Percentiles rank a stretch among this genome's conserved stretches.
These are phyloP conservation scores for Cyphellophora europaea DNA, from an alignment of 2,329 filamentous ascomycete genomes.

Conservation along the genomic window DNA sequence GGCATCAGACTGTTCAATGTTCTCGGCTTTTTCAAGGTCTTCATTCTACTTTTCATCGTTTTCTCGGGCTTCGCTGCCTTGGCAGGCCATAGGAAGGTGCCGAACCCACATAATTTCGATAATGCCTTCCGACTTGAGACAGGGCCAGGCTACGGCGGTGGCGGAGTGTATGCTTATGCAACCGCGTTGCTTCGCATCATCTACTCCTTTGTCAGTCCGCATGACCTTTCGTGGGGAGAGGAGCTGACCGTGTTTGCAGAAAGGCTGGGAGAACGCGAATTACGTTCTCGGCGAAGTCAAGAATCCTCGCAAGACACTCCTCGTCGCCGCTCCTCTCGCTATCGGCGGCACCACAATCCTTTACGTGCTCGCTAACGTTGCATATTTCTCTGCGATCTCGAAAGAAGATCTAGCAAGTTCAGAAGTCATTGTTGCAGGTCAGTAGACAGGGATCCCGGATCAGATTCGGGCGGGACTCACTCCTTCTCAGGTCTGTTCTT, in stretches of 20 bases:
- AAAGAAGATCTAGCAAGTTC: conserved; percentile 45
- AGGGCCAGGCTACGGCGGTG: conserved; percentile 22
- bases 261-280: conserved; percentile 46
- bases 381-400: conserved; percentile 50
- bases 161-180: conserved; percentile 17
- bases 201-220: too few species aligned
- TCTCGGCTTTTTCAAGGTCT: conserved; percentile 39
- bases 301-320: conserved; percentile 47
- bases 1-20: conserved; percentile 40
- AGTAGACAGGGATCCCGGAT: too few species aligned
- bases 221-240: too few species aligned
- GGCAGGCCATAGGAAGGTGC: conserved; percentile 2
- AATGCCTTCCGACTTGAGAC: conserved; percentile 19
- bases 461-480: too few species aligned
- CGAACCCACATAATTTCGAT: conserved; percentile 29
- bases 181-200: conserved; percentile 24
- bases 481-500: conserved; percentile 51
- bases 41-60: conserved; percentile 39
- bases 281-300: conserved; percentile 49
- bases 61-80: conserved; percentile 32
- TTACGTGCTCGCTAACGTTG: conserved; percentile 52
- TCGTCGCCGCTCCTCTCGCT: conserved; percentile 46
- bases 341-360: conserved; percentile 44
- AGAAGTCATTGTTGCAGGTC: conserved; percentile 47
- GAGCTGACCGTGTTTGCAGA: too few species aligned